Percentiles rank a stretch among this genome's conserved stretches.
Evolutionary conservation across 2,329 filamentous ascomycete species (phyloP).

Genomic region (Scedosporium dehoogii): DNA sequence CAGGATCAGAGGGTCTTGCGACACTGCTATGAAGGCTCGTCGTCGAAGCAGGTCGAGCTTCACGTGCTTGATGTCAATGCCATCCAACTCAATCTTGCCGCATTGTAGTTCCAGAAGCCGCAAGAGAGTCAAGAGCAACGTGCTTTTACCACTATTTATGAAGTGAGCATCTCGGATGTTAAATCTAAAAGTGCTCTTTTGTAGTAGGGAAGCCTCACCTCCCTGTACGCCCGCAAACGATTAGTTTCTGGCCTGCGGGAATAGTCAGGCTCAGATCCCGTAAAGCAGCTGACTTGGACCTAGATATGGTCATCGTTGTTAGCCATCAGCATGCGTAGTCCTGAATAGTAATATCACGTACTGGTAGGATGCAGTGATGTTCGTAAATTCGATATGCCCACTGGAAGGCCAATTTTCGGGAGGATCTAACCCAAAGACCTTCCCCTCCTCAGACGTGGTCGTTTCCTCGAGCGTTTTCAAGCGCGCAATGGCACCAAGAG

Average conservation of each 20-base stretch:
- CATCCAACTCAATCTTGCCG: conserved; percentile 31
- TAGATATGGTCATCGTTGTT: neutral
- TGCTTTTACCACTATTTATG: conserved; percentile 35
- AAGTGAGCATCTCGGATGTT: neutral
- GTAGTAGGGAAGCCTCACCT: conserved; percentile 7
- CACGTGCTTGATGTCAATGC: conserved; percentile 27
- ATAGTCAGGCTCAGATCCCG: conserved; percentile 12
- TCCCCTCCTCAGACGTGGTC: conserved; percentile 18
- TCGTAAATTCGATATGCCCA: conserved; percentile 17
- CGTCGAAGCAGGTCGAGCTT: conserved; percentile 31
- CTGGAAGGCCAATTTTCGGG: conserved; percentile 17
- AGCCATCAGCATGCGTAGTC: neutral
- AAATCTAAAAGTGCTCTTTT: conserved; percentile 6
- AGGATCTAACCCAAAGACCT: neutral
- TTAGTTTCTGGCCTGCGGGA: conserved; percentile 33
- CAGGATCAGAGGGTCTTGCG: conserved; percentile 38
- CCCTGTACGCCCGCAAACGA: conserved; percentile 40
- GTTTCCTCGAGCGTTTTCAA: conserved; percentile 20
- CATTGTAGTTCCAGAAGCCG: conserved; percentile 33
- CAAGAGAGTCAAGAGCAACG: conserved; percentile 34
- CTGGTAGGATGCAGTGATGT: conserved; percentile 18
- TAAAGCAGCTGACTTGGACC: conserved; percentile 10
- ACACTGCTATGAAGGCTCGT: conserved; percentile 30
- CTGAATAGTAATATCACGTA: conserved; percentile 6
- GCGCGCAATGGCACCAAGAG: conserved; percentile 23